Base-by-base conservation (phyloP, 2,329 filamentous ascomycete genomes). In the Fusarium sarcochroum region DNA sequence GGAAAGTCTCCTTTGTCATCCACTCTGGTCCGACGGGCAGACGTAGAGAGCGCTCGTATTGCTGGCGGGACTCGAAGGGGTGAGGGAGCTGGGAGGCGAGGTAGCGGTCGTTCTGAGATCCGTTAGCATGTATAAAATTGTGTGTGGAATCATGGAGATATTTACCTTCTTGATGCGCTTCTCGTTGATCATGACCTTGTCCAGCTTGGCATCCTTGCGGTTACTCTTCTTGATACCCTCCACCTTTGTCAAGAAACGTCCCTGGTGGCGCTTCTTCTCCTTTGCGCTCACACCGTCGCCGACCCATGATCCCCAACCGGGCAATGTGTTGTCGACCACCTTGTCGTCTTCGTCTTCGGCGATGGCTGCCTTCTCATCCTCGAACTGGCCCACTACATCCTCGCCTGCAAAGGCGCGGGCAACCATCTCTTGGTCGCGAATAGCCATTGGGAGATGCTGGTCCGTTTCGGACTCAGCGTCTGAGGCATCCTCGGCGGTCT, bases 1-100 rank as follows among this genome's bases (percentile, higher is more conserved):
- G 94, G 86, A 96, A 96, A 15, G 92, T 93, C 83, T 93, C 90
- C 87, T 97, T 98, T n/a, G 95, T 98, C 72, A 90, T 90, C 94
- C 95, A 99, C 80, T 99, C 95, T 17, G 92, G 93, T 2, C 96
- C 96, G 63, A 98, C 89, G 2, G 96, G 96, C 70, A 98, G 81
- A 42, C 95, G 86, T 60, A 98, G 83, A 68, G 91, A 92, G 50
- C 95, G 85, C 84, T 99, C 96, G 81, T 98, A 98, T 83, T 98
- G 94, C 76, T 92, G 87, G 71, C 86, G 87, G 27, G 87, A 93
- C 84, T 98, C 95, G 79, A 94, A 98, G n/a, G 90, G 90, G 80
- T 97, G 93, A 49, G 96, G 96, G 50, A 99, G 84, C 73, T 89
- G 88, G 10, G 90, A 89, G 18, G 96, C 94, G 74, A 97, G 86